phyloP scores from a whole-genome alignment of 208 protist genomes.

The Leishmania braziliensis region DNA sequence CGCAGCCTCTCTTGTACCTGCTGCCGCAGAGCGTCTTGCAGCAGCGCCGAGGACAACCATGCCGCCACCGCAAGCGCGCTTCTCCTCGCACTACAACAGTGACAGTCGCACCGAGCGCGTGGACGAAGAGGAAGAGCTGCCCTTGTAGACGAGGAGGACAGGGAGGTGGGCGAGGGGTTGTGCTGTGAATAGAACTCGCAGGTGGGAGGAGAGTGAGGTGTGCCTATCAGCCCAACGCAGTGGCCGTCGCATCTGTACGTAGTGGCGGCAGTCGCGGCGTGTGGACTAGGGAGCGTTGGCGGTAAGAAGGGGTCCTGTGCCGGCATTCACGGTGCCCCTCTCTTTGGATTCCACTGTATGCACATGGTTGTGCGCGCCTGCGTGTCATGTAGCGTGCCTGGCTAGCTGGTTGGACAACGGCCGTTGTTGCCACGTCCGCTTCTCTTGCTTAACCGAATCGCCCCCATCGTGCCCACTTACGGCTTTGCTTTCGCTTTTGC shows the following conservation, averaged over 20 bases:
- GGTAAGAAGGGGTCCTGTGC: neutral
- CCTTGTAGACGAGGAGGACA: slow-evolving; percentile 13
- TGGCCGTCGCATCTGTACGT: neutral
- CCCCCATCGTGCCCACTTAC: neutral
- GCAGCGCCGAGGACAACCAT: neutral
- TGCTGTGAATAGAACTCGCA: neutral
- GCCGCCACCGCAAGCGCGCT: neutral
- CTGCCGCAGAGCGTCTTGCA: neutral
- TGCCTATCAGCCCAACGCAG: neutral
- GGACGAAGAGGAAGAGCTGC: slow-evolving; percentile 51
- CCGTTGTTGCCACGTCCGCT: neutral
- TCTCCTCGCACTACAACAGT: slow-evolving; percentile 20
- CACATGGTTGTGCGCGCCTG: neutral
- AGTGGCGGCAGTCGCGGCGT: neutral
- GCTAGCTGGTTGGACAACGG: neutral
- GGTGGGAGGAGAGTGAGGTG: neutral
- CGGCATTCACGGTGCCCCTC: neutral
- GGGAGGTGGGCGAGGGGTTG: neutral
- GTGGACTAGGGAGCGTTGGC: neutral
- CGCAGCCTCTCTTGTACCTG: neutral
- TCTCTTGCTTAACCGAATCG: neutral
- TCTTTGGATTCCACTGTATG: neutral
- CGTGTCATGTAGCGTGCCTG: neutral
- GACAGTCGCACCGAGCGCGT: slow-evolving; percentile 15
- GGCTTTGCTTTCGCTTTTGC: neutral